Evolutionary conservation across 345 rosid species (phyloP), one percentile per base, ranked within the genome.

Genomic region (Salix udensis): DNA sequence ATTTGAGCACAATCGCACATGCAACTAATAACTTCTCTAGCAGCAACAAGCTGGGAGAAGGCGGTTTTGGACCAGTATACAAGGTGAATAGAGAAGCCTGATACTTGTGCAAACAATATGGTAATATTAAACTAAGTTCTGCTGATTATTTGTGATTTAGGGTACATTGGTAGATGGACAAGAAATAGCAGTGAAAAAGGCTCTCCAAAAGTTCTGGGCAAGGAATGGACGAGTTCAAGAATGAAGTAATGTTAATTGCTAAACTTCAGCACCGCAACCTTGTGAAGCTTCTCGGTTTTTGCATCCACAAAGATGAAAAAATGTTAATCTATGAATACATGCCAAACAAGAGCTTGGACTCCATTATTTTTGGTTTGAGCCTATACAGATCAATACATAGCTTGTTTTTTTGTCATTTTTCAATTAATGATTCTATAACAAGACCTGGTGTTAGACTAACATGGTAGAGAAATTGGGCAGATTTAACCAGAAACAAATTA

Each of bases 131-230:
- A 44, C 1, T 44, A 44, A 44, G 50, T 14, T 11, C 50, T 44
- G 50, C 4, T 44, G 5, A 44, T 44, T 44, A 9, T 10, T 8
- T 24, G 28, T 24, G 0, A 7, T 65, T 15, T 65, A 72, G 90
- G 90, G 92, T 10, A 76, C 36, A 18, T 72, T 89, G 2, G 28
- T 21, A 34, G 76, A 81, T 72, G 87, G 89, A 26, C 82, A 73
- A 74, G 88, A 87, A 79, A 79, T 88, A 16, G 92, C 88, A 7
- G 87, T 88, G 62, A 88, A 88, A 88, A 61, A 85, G 88, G 79
- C 84, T 87, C 18, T 85, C 90, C 0, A 70, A 23, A 66, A 72
- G 75, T 65, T 88, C 92, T 12, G 78, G 83, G 3, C 88, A 84
- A 82, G 91, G 92, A 50, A 1, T 72, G 36, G 74, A 40, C 44